phyloP scores from a whole-genome alignment of 345 rosid genomes.

The Citrus reticulata region DNA sequence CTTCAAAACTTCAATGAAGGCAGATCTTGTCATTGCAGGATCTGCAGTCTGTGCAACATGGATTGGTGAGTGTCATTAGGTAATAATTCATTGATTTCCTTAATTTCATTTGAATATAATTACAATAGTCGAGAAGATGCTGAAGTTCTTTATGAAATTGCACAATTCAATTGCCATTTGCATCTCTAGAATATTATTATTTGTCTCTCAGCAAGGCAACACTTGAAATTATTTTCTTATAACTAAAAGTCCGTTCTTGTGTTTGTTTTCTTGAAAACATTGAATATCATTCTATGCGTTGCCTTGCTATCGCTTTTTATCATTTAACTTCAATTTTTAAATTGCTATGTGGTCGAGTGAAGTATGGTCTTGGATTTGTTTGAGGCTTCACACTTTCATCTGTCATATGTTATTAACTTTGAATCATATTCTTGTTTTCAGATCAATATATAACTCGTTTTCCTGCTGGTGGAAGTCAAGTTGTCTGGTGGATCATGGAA shows the following conservation, averaged over 20 bases:
- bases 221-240: background rate
- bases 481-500: constrained; percentile 99
- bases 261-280: background rate
- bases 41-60: constrained; percentile 96
- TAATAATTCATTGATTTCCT: constrained; percentile 4
- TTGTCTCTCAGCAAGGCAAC: background rate
- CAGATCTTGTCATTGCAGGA: constrained; percentile 93
- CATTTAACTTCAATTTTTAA: background rate
- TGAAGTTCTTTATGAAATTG: background rate
- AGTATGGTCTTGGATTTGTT: background rate
- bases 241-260: background rate
- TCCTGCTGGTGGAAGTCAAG: constrained; percentile 95
- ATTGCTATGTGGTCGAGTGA: background rate
- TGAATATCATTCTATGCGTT: background rate
- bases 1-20: constrained; percentile 93
- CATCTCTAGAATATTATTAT: background rate
- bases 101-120: background rate
- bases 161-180: background rate
- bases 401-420: background rate
- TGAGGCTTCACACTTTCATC: background rate
- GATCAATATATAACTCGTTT: constrained; percentile 80
- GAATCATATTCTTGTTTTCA: constrained; percentile 32
- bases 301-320: background rate
- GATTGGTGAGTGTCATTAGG: constrained; percentile 58
- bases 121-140: background rate